Evolutionary conservation across 2,329 filamentous ascomycete species (phyloP), one percentile per base, ranked within the genome.

Genomic region (Trichoderma simmonsii): DNA sequence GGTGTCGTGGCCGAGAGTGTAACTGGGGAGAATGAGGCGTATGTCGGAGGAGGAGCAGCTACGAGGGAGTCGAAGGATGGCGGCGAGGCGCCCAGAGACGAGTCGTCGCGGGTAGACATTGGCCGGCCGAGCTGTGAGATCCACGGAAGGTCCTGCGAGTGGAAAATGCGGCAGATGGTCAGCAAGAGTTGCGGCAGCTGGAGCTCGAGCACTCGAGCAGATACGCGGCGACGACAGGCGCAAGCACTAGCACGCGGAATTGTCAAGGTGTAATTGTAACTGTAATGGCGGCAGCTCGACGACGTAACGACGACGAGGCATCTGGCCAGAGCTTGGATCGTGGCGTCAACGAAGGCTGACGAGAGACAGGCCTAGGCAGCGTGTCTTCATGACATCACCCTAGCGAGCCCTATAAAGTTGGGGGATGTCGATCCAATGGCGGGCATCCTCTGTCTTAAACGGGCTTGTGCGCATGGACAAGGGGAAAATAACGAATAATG

Each of bases 11-110:
- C 89, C 59, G 90, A 91, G 75, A 95, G 88, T 26, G 92, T 93
- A 26, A 91, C 88, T 36, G 96, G 95, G 6, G 95, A 96, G 84
- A 99, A 99, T 78, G 93, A 89, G 75, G 96, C 96, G 79, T 93
- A 90, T 60, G 95, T 98, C 61, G 94, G 92, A 65, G 86, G 86
- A 54, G 60, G 59, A 24, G 71, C 56, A 34, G 83, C 82, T 75
- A 82, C 82, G 74, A 80, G 80, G 71, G 81, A 73, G 73, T 81
- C 78, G 73, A 76, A 77, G 68, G 76, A 72, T 26, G 78, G 82
- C 77, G 77, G 80, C 76, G 78, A 77, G 75, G 76, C 76, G 79
- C 80, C 79, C 69, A 78, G 72, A 48, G 79, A 78, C 74, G 76
- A 77, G 77, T 82, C 81, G 76, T 82, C 81, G 77, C 78, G 80